Percentiles rank a stretch among this genome's conserved stretches.
These are phyloP conservation scores for Jamesozyma piceae DNA, from an alignment of 805 yeast genomes.

Conservation along the genomic window DNA sequence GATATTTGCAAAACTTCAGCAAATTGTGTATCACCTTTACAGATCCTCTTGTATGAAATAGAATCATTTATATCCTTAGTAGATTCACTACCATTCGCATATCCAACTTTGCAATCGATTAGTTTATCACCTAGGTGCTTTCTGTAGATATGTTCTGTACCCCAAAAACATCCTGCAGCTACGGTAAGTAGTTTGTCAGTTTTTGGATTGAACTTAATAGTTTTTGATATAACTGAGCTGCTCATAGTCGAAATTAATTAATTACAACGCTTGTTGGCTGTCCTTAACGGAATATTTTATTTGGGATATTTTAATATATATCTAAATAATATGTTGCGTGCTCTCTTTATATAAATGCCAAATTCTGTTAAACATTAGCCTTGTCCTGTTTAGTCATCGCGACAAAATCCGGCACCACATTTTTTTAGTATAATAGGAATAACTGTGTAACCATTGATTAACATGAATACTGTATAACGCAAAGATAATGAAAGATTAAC, in stretches of 20 bases:
- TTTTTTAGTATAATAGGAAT: too few species aligned
- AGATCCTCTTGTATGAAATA: constrained; percentile 56
- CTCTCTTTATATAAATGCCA: too few species aligned
- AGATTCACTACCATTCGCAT: constrained; percentile 60
- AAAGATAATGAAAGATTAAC: too few species aligned
- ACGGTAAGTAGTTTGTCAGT: constrained; percentile 47
- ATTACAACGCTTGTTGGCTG: not conserved
- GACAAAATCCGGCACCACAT: too few species aligned
- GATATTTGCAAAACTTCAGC: constrained; percentile 83
- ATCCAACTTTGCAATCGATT: constrained; percentile 77
- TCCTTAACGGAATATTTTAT: too few species aligned
- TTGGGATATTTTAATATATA: too few species aligned
- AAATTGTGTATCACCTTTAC: constrained; percentile 60
- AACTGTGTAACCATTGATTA: not conserved
- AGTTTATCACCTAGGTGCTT: constrained; percentile 57
- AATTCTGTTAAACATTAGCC: too few species aligned
- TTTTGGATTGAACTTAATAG: constrained; percentile 34
- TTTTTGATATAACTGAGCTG: constrained; percentile 29
- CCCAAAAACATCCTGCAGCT: constrained; percentile 79
- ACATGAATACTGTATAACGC: too few species aligned
- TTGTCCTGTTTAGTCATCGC: not conserved
- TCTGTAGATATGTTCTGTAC: constrained; percentile 73
- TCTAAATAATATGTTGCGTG: too few species aligned
- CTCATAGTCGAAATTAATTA: not conserved
- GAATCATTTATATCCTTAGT: constrained; percentile 35